Base-by-base conservation (phyloP, 1,284 basidiomycete genomes). In the Ustilago bromivora region DNA sequence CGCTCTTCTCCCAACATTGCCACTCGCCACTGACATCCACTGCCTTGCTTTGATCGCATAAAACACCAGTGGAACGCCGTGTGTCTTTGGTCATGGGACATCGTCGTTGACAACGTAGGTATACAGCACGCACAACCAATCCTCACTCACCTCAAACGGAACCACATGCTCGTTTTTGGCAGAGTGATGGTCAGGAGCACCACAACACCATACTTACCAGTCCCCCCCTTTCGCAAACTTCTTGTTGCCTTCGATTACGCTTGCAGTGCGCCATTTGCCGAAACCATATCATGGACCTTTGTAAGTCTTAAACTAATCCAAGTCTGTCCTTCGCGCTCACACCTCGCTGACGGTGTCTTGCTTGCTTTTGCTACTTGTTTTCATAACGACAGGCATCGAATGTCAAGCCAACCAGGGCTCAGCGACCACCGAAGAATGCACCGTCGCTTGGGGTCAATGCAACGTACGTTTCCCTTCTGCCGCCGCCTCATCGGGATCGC, bases 351-450 rank as follows among this genome's bases (percentile, higher is more conserved):
- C 52, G 10, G 17, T 0, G 23, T 28, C 23, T 28, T 28, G 23
- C 36, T n/a, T 2, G 46, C 17, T 23, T 13, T 13, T n/a, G 7
- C 36, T 32, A 31, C 49, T 6, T 19, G 6, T 36, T 5, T 34
- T 17, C 19, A 5, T 17, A 28, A 28, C n/a, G 12, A 19, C 83
- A 98, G 96, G 96, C 89, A 99, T 99, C 87, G 97, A 99, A 87
- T 99, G 97, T 87, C 97, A 99, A 87, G 97, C 97, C 43, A 99
- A 99, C 87, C 97, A 98, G 87, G 94, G 96, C 10, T 96, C 94
- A 28, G 93, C 95, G 13, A 95, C 94, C 12, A 95, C 92, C 80
- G 96, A 98, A 84, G 96, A 98, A 84, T 99, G 97, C 86, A 98
- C 96, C 67, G 96, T 97, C 5, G 97, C 97, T 1, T 99, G 96